Base-by-base conservation (phyloP, 1,139 yeast genomes). In the Yamadazyma membranifaciens region DNA sequence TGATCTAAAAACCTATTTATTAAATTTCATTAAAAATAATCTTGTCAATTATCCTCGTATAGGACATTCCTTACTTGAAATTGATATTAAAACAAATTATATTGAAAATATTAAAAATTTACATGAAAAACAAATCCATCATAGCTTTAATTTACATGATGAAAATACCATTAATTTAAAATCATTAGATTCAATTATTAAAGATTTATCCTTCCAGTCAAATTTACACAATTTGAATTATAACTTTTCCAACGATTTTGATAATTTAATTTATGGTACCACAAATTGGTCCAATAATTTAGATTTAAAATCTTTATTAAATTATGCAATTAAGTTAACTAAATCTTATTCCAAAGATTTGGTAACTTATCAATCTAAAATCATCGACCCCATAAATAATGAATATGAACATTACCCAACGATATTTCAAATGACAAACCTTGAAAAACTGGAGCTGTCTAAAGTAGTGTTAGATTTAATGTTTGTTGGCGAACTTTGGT, bases 11-110 rank as follows among this genome's bases (percentile, higher is more conserved):
- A 40, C 33, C 1, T 56, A 47, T 40, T 47, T 69, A 34, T 33
- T 40, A 3, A 41, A 36, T 1, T 54, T 40, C 25, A 50, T 69
- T 1, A 30, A 37, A 0, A 49, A 57, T 16, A 69, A 68, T 40
- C 60, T 71, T 0, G 49, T 65, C 4, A 34, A 42, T 25, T 36
- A 39, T 28, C 46, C 56, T 1, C 65, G 95, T 44, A 73, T 79
- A 37, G 84, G 91, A 0, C 66, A 78, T 43, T 70, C 83, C 2
- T 62, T 81, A 14, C 54, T 89, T 7, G 97, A 89, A 57, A 54
- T 87, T 7, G 97, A 89, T 57, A 63, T 83, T 1, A 57, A 72
- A 11, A 80, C 91, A 0, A 73, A 67, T 30, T 62, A 72, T 55
- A 83, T 89, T 14, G 35, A 63, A 5, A 89, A 89, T 55, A 62